A percentile compares a stretch with the other conserved stretches of the same genome.
Conservation (phyloP, 345 rosid species). For the Moricandia arvensis region DNA sequence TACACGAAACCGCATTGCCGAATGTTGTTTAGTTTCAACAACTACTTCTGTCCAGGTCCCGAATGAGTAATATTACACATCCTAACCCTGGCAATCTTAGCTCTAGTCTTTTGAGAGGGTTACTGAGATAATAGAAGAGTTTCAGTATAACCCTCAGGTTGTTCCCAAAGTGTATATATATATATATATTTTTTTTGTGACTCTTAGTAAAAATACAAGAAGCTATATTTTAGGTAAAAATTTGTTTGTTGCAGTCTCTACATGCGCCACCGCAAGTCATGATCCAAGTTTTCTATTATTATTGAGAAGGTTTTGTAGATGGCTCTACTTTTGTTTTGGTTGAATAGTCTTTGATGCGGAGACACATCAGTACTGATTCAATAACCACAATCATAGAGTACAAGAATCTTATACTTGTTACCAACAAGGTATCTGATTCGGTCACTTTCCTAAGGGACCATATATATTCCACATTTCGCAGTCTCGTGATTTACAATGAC, state of each 20-base stretch:
- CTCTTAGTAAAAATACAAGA: no score
- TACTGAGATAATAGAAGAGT: neutral
- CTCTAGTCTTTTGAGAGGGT: neutral
- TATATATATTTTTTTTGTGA: no score
- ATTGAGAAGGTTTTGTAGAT: neutral
- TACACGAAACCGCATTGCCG: no score
- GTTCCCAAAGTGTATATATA: no score
- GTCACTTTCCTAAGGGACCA: neutral
- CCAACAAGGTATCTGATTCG: neutral
- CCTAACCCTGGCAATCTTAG: neutral
- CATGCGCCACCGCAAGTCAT: neutral
- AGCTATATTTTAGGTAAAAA: neutral
- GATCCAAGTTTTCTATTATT: neutral
- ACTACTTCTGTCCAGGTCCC: neutral
- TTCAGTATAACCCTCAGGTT: neutral
- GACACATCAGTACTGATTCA: neutral
- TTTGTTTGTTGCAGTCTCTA: neutral
- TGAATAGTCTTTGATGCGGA: neutral
- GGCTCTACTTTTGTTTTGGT: neutral
- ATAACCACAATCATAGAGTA: neutral
- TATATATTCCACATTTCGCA: no score
- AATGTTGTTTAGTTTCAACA: neutral
- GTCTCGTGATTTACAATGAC: no score
- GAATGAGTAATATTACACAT: neutral
- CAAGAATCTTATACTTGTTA: neutral